Percentiles rank a stretch among this genome's conserved stretches.
Conservation (phyloP, 768 basidiomycete genomes). For the Lactarius quietus region DNA sequence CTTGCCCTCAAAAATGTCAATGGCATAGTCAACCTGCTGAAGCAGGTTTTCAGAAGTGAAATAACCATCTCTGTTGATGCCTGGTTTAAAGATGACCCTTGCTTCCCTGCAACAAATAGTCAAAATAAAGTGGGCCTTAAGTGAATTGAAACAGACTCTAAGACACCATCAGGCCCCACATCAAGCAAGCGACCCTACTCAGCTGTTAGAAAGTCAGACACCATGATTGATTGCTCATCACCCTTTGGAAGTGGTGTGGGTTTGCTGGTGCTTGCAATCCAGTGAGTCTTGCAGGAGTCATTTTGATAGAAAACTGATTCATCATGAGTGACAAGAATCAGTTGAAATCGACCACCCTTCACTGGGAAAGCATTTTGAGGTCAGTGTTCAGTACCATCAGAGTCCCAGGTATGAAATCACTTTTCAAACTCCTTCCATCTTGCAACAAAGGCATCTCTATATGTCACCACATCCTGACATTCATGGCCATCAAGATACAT, state of each 20-base stretch:
- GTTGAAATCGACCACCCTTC: slow-evolving; percentile 15
- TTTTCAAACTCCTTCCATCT: slow-evolving; percentile 20
- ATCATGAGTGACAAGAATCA: slow-evolving; percentile 35
- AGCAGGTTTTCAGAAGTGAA: slow-evolving; percentile 33
- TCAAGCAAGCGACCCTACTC: slow-evolving; percentile 35
- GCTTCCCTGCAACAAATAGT: slow-evolving; percentile 24
- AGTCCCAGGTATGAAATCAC: slow-evolving; percentile 33
- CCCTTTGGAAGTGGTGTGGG: slow-evolving; percentile 31
- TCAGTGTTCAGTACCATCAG: not conserved
- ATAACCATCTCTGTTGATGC: slow-evolving; percentile 35
- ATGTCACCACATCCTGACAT: slow-evolving; percentile 35
- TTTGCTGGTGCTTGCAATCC: slow-evolving; percentile 29
- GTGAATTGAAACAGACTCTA: slow-evolving; percentile 23
- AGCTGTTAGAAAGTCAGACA: slow-evolving; percentile 33
- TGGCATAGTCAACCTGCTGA: slow-evolving; percentile 28
- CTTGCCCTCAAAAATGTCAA: too few species aligned
- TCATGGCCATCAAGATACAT: slow-evolving; percentile 41
- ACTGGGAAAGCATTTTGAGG: too few species aligned
- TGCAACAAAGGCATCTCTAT: slow-evolving; percentile 33
- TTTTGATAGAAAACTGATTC: slow-evolving; percentile 41
- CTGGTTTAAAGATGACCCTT: slow-evolving; percentile 31
- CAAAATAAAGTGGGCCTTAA: not conserved
- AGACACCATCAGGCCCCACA: slow-evolving; percentile 18
- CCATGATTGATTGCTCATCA: too few species aligned
- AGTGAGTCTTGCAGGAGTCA: slow-evolving; percentile 32